Conservation (phyloP, 176 grass and related monocot species). For the Carex parvula region DNA sequence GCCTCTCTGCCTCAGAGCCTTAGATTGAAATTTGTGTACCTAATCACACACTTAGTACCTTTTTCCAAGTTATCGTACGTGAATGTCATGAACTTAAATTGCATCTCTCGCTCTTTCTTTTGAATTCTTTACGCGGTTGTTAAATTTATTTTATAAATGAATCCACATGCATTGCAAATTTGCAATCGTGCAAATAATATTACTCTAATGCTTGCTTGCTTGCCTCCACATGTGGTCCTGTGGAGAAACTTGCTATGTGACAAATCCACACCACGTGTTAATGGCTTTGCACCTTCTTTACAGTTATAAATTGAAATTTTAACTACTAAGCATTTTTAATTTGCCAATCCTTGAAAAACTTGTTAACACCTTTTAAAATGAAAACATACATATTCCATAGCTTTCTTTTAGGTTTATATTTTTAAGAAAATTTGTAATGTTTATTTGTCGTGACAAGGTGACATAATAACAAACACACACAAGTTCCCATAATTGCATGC, state of each 20-base stretch:
- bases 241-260: background rate
- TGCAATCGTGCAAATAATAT: constrained; percentile 10
- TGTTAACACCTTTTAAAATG: no score
- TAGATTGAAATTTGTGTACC: background rate
- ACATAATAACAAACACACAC: background rate
- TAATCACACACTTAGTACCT: background rate
- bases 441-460: background rate
- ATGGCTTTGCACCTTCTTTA: background rate
- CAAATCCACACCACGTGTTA: background rate
- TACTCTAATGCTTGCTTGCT: background rate
- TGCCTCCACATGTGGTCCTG: background rate
- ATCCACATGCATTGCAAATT: constrained; percentile 3
- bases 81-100: constrained; percentile 16
- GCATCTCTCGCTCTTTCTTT: background rate
- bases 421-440: background rate
- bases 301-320: no score
- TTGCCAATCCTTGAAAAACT: background rate
- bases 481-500: constrained; percentile 5
- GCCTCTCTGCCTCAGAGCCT: background rate
- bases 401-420: no score
- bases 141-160: background rate
- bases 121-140: background rate
- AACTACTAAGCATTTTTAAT: no score
- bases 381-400: no score
- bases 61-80: background rate